A percentile compares a stretch with the other conserved stretches of the same genome.
These are phyloP conservation scores for Trichoderma cornu-damae DNA, from an alignment of 2,329 filamentous ascomycete species.

Conservation along the genomic window DNA sequence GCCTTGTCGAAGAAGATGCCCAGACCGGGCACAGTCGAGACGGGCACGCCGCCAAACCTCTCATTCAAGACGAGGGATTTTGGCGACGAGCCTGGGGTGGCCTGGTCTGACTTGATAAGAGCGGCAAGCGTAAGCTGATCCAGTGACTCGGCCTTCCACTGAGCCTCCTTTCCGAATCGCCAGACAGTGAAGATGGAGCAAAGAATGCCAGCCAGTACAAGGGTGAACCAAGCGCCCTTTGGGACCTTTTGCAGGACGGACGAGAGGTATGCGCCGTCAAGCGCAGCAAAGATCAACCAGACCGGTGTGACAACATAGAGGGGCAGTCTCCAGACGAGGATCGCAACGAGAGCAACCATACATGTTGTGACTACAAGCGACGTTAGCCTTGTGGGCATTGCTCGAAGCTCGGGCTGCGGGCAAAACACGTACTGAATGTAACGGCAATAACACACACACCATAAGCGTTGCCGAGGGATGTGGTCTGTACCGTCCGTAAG, in stretches of 20 bases:
- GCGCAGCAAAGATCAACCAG: conserved; percentile 58
- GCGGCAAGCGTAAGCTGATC: conserved; percentile 45
- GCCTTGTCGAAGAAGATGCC: conserved; percentile 78
- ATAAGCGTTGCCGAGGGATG: conserved; percentile 66
- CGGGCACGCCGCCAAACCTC: conserved; percentile 39
- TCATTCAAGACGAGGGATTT: conserved; percentile 27
- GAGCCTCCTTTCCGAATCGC: conserved; percentile 73
- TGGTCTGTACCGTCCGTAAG: conserved; percentile 41
- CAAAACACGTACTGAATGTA: conserved; percentile 50
- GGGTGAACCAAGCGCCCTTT: conserved; percentile 72
- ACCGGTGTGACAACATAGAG: conserved; percentile 55
- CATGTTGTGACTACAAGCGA: conserved; percentile 54
- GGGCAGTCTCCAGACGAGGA: conserved; percentile 65
- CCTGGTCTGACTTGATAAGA: not conserved
- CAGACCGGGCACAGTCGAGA: conserved; percentile 50
- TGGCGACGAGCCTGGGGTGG: conserved; percentile 18
- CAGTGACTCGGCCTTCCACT: conserved; percentile 65
- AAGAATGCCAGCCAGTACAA: conserved; percentile 59
- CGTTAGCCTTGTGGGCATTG: not conserved
- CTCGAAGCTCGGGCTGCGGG: not conserved
- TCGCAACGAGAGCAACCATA: conserved; percentile 65
- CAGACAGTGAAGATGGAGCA: conserved; percentile 65
- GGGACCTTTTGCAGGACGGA: conserved; percentile 68
- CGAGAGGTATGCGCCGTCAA: conserved; percentile 67
- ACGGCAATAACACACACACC: conserved; percentile 77